A percentile compares a stretch with the other conserved stretches of the same genome.
Evolutionary conservation across 208 protist genomes (phyloP).

Genomic region (Acanthamoeba sp.): DNA sequence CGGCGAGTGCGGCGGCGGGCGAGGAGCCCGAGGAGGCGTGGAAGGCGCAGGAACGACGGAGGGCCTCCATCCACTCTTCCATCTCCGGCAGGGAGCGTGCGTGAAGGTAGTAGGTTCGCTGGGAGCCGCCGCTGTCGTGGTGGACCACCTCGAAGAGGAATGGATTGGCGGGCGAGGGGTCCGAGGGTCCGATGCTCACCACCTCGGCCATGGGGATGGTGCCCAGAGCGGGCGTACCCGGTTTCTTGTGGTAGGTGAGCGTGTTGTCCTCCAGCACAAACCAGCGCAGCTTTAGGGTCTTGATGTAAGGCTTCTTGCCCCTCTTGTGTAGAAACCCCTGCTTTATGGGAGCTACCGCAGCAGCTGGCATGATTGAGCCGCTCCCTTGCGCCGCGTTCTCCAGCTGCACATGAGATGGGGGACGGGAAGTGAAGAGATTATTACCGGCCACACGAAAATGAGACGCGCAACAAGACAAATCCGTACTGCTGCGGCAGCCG

Average conservation of each 20-base stretch:
- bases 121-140: neutral
- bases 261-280: constrained; percentile 62
- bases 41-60: constrained; percentile 24
- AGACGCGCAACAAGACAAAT: neutral
- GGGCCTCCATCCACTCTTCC: constrained; percentile 58
- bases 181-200: neutral
- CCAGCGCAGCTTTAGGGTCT: constrained; percentile 30
- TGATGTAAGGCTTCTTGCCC: constrained; percentile 57
- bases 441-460: neutral
- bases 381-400: neutral
- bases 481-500: neutral
- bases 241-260: constrained; percentile 54
- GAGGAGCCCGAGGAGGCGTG: neutral
- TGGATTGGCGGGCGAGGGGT: constrained; percentile 26
- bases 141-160: constrained; percentile 21
- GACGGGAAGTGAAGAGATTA: too few relatives aligned
- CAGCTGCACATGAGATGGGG: neutral
- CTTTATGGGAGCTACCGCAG: neutral
- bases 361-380: neutral
- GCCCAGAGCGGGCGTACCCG: constrained; percentile 2
- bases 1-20: constrained; percentile 7
- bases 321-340: constrained; percentile 46
- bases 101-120: constrained; percentile 18
- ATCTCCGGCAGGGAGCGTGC: constrained; percentile 40
- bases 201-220: constrained; percentile 51